Evolutionary conservation across 257 asterid genomes (phyloP), one percentile per base, ranked within the genome.

Genomic region (Solanum neorickii): DNA sequence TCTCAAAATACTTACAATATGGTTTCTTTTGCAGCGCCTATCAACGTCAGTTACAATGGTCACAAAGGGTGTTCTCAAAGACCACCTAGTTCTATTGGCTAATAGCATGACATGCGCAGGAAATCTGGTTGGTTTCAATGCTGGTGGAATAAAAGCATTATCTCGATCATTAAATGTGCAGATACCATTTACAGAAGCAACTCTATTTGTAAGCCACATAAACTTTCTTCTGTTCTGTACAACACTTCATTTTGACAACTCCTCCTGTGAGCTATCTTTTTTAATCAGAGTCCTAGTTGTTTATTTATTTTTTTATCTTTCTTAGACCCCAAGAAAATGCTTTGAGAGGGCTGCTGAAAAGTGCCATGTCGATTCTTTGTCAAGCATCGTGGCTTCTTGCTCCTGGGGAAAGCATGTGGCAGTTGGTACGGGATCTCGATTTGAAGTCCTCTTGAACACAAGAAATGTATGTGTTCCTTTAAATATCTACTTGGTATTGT

Each of bases 341-440:
- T 97, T 97, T 88, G 99, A 97, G 86, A 96, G 91, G 92, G 98
- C 99, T 86, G 99, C 99, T 84, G 99, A 97, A 88, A 97, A 97
- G 90, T 93, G 99, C 90, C 93, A 97, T 87, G 93, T 92, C 35
- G 99, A 97, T 88, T 91, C 94, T 86, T 88, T 97, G 88, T 91
- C 99, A 44, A 95, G 98, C 87, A 91, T 95, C 87, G 99, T 97
- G 89, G 99, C 94, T 56, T 95, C 99, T 82, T 97, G 99, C 93
- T 95, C 98, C 74, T 97, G 99, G 99, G 99, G 99, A 18, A 97
- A 95, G 87, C 94, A 93, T 83, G 99, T 95, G 39, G 92, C 98
- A 12, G 96, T 97, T 83, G 99, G 99, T 88, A 94, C 99, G 37
- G 99, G 99, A 89, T 93, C 99, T 86, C 93, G 98, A 46, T 97